Base-by-base conservation (phyloP, 2,329 filamentous ascomycete species). In the Exophiala alcalophila region DNA sequence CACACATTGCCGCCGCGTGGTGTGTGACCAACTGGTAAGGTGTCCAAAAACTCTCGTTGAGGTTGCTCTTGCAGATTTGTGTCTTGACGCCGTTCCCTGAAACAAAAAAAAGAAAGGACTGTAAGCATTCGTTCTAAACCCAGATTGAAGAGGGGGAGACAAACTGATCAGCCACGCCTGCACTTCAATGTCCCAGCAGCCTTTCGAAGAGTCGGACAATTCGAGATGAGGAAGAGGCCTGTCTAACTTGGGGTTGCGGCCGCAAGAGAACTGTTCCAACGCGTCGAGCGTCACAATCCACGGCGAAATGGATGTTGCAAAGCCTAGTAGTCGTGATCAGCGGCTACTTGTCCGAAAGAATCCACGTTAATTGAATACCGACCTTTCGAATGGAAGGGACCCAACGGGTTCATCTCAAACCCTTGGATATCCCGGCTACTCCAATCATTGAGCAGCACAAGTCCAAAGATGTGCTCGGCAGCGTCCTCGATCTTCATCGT, bases 211-310 rank as follows among this genome's bases (percentile, higher is more conserved):
- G n/a, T n/a, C n/a, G n/a, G n/a, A n/a, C n/a, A n/a, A n/a, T n/a
- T n/a, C n/a, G n/a, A n/a, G n/a, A n/a, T n/a, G n/a, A n/a, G n/a
- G n/a, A n/a, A n/a, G n/a, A n/a, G n/a, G n/a, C n/a, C n/a, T n/a
- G n/a, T n/a, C n/a, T n/a, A n/a, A n/a, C n/a, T n/a, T n/a, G n/a
- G n/a, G n/a, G n/a, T n/a, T n/a, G 16, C n/a, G n/a, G n/a, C n/a
- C n/a, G n/a, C n/a, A n/a, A n/a, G n/a, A n/a, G 25, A 52, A 49
- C 7, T 32, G 16, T n/a, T 64, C 62, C 19, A 82, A 54, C 0
- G 79, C 78, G 30, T 80, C 77, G 0, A 74, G 64, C 0, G 77
- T 77, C 3, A 81, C 60, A 16, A 82, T 61, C 79, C 78, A 83
- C 0, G 79, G 76, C 0, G 72, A 76, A 12, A 82, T 71, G 1